Evolutionary conservation across 139 green algal species (phyloP).

Genomic region (Auxenochlorella protothecoides): DNA sequence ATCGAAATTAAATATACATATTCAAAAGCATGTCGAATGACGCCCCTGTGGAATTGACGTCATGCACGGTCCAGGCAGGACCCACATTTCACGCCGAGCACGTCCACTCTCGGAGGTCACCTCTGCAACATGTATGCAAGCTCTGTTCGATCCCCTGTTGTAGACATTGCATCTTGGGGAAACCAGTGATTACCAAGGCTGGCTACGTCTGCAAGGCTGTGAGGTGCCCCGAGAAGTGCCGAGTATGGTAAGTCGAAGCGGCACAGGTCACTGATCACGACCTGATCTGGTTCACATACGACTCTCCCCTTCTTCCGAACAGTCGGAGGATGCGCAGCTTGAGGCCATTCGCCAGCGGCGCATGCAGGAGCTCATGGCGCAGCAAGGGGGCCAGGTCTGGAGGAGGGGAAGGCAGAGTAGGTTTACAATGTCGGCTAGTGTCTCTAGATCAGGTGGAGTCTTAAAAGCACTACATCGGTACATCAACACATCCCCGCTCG

Average conservation of each 20-base stretch:
- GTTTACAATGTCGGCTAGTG: background rate
- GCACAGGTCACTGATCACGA: background rate
- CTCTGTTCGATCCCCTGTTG: background rate
- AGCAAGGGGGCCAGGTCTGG: background rate
- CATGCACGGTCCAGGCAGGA: too few species aligned
- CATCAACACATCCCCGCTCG: background rate
- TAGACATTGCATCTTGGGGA: background rate
- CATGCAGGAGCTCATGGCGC: conserved; percentile 69
- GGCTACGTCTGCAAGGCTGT: too few species aligned
- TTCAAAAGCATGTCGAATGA: too few species aligned
- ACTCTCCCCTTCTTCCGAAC: background rate
- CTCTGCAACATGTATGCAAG: too few species aligned
- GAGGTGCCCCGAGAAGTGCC: too few species aligned
- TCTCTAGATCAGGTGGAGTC: background rate
- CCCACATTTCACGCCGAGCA: too few species aligned
- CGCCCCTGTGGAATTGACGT: too few species aligned
- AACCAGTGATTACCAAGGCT: background rate
- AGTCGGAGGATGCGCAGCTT: conserved; percentile 57
- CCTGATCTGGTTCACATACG: background rate
- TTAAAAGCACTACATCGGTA: background rate
- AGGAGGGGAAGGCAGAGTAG: background rate
- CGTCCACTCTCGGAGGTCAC: too few species aligned
- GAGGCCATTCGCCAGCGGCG: conserved; percentile 71
- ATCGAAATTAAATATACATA: too few species aligned
- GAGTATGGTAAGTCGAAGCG: too few species aligned